Percentiles rank a stretch among this genome's conserved stretches.
These are phyloP conservation scores for Yamadazyma ubonensis DNA, from an alignment of 805 yeast genomes.

Conservation along the genomic window DNA sequence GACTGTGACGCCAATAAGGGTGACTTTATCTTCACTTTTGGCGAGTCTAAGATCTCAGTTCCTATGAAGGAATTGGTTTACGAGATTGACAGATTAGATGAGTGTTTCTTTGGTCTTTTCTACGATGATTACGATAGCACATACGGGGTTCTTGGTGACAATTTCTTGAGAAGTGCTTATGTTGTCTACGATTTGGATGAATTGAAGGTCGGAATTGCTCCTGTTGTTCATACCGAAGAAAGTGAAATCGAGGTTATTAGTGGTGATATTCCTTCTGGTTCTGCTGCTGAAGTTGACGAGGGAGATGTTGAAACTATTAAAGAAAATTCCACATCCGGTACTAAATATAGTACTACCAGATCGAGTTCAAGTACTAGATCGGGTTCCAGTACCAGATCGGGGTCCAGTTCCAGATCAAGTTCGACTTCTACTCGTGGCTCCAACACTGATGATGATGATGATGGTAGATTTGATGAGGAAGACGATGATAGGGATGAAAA, in stretches of 20 bases:
- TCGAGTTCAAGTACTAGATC: not conserved
- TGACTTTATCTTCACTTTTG: conserved; percentile 44
- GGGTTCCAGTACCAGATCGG: not conserved
- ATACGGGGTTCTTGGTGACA: conserved; percentile 51
- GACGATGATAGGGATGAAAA: too few relatives aligned
- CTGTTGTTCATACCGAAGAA: conserved; percentile 23
- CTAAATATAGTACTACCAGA: not conserved
- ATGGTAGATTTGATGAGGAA: not conserved
- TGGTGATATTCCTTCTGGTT: conserved; percentile 24
- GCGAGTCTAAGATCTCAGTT: conserved; percentile 53
- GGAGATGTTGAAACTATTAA: not conserved
- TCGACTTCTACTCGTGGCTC: not conserved
- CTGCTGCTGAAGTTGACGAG: conserved; percentile 26
- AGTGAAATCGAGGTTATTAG: conserved; percentile 27
- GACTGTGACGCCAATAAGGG: conserved; percentile 4
- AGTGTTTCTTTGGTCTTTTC: conserved; percentile 28
- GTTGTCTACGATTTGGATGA: conserved; percentile 63
- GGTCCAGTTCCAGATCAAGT: not conserved
- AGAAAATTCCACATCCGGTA: too few relatives aligned
- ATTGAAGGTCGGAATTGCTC: conserved; percentile 52
- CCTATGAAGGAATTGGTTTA: conserved; percentile 39
- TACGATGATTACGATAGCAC: not conserved
- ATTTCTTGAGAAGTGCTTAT: conserved; percentile 60
- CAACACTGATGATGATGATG: not conserved
- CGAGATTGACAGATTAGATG: conserved; percentile 9